phyloP scores from a whole-genome alignment of 345 rosid species.

The Geranium brycei region DNA sequence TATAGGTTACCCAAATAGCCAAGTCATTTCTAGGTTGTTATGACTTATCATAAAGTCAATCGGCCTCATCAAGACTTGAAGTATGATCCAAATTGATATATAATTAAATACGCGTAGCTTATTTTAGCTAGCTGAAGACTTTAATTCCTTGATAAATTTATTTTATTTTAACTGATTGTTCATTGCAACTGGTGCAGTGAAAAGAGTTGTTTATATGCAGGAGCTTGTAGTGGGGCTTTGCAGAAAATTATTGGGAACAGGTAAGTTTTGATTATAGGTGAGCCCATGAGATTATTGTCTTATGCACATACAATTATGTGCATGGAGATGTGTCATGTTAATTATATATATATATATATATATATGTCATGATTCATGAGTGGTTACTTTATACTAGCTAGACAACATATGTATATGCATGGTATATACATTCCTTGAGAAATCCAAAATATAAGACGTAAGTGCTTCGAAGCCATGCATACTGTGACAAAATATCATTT shows the following conservation, averaged over 20 bases:
- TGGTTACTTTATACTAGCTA: too few relatives aligned
- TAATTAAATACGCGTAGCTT: too few relatives aligned
- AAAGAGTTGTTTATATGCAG: too few relatives aligned
- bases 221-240: too few relatives aligned
- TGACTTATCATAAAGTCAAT: neutral
- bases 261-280: neutral
- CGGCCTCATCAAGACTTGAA: neutral
- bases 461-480: slow-evolving; percentile 28
- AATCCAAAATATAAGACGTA: slow-evolving; percentile 11
- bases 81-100: neutral
- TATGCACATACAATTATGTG: neutral
- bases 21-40: neutral
- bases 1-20: too few relatives aligned
- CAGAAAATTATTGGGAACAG: neutral
- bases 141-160: too few relatives aligned
- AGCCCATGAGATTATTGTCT: neutral
- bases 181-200: too few relatives aligned
- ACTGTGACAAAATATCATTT: slow-evolving; percentile 11
- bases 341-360: too few relatives aligned
- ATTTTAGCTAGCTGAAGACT: too few relatives aligned
- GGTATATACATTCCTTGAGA: slow-evolving; percentile 4
- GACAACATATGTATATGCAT: neutral
- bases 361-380: neutral
- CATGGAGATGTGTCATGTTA: neutral
- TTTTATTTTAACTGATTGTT: too few relatives aligned